phyloP scores from a whole-genome alignment of 2,329 filamentous ascomycete genomes.

The Pyrenophora graminea region DNA sequence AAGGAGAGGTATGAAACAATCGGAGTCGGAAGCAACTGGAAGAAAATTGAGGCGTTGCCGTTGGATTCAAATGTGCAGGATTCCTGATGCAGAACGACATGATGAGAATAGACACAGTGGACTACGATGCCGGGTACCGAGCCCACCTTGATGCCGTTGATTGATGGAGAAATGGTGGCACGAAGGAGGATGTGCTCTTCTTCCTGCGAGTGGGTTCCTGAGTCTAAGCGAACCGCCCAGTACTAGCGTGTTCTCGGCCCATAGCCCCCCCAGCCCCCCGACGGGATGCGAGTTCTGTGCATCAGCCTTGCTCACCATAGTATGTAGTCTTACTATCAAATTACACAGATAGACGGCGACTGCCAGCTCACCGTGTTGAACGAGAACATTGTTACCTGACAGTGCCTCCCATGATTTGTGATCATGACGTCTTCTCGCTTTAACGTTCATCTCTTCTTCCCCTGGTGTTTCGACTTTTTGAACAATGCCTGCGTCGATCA shows the following conservation, averaged over 20 bases:
- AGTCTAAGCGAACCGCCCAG: not conserved
- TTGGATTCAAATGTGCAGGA: not conserved
- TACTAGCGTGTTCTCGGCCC: no score
- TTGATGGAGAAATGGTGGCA: slow-evolving; percentile 6
- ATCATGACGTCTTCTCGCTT: not conserved
- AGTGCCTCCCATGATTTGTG: not conserved
- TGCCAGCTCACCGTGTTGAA: not conserved
- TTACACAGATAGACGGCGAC: no score
- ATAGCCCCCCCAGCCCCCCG: no score
- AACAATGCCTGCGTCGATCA: slow-evolving; percentile 28
- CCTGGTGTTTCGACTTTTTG: slow-evolving; percentile 18
- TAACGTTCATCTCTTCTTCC: slow-evolving; percentile 1
- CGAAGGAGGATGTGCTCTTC: not conserved
- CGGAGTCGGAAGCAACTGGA: slow-evolving; percentile 7
- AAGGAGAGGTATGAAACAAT: slow-evolving; percentile 7
- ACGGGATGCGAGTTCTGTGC: no score
- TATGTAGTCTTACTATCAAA: no score
- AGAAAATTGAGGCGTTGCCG: not conserved
- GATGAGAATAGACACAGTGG: not conserved
- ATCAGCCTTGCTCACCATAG: no score
- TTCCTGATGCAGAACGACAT: not conserved
- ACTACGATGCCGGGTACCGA: slow-evolving; percentile 1
- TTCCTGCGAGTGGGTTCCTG: not conserved
- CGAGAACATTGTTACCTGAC: not conserved
- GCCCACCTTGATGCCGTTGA: not conserved